A percentile compares a stretch with the other conserved stretches of the same genome.
phyloP scores from a whole-genome alignment of 371 early-diverging fungal genomes.

The Mortierella sp. region DNA sequence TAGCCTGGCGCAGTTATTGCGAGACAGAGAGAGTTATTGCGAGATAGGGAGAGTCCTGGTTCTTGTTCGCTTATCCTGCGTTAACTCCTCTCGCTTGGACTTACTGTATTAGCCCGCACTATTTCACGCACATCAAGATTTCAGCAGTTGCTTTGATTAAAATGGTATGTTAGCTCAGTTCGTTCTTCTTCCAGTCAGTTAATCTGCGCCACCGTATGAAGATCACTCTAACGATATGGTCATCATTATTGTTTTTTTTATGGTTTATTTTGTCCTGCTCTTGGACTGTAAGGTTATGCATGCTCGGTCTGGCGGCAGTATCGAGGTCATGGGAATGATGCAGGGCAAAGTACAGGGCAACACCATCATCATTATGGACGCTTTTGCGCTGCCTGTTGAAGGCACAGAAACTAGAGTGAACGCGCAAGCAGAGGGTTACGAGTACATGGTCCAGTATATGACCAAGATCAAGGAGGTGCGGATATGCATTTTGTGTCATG shows the following conservation, averaged over 20 bases:
- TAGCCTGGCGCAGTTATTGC: constrained; percentile 47
- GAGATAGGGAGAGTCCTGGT: background rate
- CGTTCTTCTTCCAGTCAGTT: background rate
- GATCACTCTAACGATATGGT: background rate
- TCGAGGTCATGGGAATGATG: constrained; percentile 99
- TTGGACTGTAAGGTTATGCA: constrained; percentile 81
- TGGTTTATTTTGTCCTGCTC: background rate
- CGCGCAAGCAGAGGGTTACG: constrained; percentile 93
- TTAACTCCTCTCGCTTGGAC: background rate
- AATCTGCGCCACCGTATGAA: background rate
- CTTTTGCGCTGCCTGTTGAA: constrained; percentile 97
- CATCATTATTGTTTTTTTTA: no score
- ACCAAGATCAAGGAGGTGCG: constrained; percentile 83
- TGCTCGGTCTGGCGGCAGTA: constrained; percentile 94
- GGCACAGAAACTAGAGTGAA: constrained; percentile 99
- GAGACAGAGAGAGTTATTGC: no score
- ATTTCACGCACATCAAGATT: constrained; percentile 92
- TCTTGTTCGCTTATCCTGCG: background rate
- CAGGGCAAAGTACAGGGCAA: constrained; percentile 92
- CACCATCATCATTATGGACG: constrained; percentile 95
- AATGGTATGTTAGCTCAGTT: constrained; percentile 74
- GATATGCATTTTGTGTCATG: background rate
- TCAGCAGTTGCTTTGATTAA: constrained; percentile 97
- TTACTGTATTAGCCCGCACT: constrained; percentile 75
- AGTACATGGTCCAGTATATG: constrained; percentile 96